Conservation (phyloP, 495 filamentous ascomycete species). For the Lophiotrema nucula region DNA sequence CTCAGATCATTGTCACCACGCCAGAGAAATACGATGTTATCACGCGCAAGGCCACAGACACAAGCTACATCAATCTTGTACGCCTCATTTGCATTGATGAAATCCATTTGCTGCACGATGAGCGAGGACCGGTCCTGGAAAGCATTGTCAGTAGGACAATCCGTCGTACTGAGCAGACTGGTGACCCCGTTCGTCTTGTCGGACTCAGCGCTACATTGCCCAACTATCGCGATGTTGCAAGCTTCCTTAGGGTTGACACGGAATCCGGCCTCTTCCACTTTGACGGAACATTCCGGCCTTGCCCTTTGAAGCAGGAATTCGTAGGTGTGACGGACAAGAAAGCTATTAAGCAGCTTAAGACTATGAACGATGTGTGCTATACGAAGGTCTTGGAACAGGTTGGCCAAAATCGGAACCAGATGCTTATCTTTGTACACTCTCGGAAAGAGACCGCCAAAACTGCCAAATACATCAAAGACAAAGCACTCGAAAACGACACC, state of each 20-base stretch:
- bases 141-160: conserved; percentile 96
- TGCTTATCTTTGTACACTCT: conserved; percentile 98
- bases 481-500: conserved; percentile 90
- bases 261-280: conserved; percentile 90
- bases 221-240: conserved; percentile 95
- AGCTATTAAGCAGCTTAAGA: conserved; percentile 97
- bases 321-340: conserved; percentile 98
- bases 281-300: conserved; percentile 89
- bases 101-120: conserved; percentile 96
- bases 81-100: conserved; percentile 95
- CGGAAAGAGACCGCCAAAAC: conserved; percentile 98
- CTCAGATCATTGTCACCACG: conserved; percentile 97
- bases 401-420: conserved; percentile 84
- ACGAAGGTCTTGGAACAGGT: conserved; percentile 97
- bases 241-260: conserved; percentile 88
- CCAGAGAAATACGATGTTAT: conserved; percentile 99
- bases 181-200: conserved; percentile 84
- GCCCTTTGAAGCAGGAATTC: conserved; percentile 93
- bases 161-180: conserved; percentile 86
- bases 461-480: conserved; percentile 91
- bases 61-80: conserved; percentile 95
- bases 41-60: conserved; percentile 94
- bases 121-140: conserved; percentile 93
- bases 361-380: conserved; percentile 99
- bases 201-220: conserved; percentile 93